Conservation (phyloP, 805 yeast genomes). For the Clavispora fructus region DNA sequence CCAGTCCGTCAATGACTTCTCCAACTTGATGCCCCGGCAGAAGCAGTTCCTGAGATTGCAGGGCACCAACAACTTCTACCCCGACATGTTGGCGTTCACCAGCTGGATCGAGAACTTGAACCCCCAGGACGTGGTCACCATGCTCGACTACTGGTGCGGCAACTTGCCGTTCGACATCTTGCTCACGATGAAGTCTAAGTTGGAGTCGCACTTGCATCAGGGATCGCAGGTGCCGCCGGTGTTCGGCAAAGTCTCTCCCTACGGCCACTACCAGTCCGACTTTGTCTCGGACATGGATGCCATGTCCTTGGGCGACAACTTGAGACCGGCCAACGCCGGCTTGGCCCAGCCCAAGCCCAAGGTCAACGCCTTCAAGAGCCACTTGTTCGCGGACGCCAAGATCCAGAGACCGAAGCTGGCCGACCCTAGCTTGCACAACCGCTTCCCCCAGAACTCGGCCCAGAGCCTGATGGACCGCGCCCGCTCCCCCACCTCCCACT, state of each 20-base stretch:
- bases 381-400: conserved; percentile 14
- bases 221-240: conserved; percentile 7
- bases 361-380: conserved; percentile 8
- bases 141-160: conserved; percentile 50
- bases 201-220: conserved; percentile 34
- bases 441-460: conserved; percentile 1
- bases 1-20: conserved; percentile 38
- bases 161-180: conserved; percentile 48
- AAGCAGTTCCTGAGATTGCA: conserved; percentile 3
- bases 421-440: conserved; percentile 14
- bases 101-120: conserved; percentile 28
- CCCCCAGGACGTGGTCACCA: conserved; percentile 47
- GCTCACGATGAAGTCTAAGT: conserved; percentile 42
- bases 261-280: conserved; percentile 5
- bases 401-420: conserved; percentile 18
- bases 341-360: conserved; percentile 14
- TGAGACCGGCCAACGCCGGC: not conserved
- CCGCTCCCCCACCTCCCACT: conserved; percentile 37
- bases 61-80: conserved; percentile 25
- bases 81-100: conserved; percentile 46
- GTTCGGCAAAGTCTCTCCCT: conserved; percentile 1
- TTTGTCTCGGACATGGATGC: conserved; percentile 11
- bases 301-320: conserved; percentile 7
- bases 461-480: conserved; percentile 24
- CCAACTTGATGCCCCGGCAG: conserved; percentile 5